phyloP scores from a whole-genome alignment of 495 filamentous ascomycete genomes.

The Glarea lozoyensis region DNA sequence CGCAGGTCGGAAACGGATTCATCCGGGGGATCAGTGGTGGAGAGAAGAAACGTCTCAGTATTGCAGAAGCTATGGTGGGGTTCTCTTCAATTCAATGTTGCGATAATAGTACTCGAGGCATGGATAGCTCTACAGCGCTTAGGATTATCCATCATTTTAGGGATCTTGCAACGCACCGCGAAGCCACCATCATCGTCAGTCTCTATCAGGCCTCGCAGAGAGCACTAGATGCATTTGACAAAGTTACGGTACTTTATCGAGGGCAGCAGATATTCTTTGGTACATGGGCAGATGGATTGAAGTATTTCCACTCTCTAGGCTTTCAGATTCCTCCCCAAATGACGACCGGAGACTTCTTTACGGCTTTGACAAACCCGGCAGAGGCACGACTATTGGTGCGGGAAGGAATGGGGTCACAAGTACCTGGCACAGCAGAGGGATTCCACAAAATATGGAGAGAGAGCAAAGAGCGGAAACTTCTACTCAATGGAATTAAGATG shows the following conservation, averaged over 20 bases:
- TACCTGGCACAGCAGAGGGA: conserved; percentile 50
- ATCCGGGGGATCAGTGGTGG: conserved; percentile 63
- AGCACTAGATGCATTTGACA: conserved; percentile 60
- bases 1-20: conserved; percentile 50
- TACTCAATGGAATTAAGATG: conserved; percentile 58
- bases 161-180: conserved; percentile 51
- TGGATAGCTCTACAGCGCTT: conserved; percentile 59
- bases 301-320: conserved; percentile 56
- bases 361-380: conserved; percentile 38
- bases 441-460: conserved; percentile 34
- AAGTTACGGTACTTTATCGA: conserved; percentile 58
- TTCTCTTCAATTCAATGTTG: conserved; percentile 47
- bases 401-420: conserved; percentile 47
- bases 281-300: conserved; percentile 42
- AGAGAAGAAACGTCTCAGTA: conserved; percentile 63
- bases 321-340: conserved; percentile 51
- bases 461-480: conserved; percentile 50
- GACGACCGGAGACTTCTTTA: conserved; percentile 62
- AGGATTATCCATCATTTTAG: conserved; percentile 57
- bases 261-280: conserved; percentile 58
- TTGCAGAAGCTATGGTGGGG: conserved; percentile 60
- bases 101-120: conserved; percentile 62
- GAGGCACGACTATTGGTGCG: conserved; percentile 47
- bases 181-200: conserved; percentile 52
- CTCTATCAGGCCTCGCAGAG: conserved; percentile 63